Evolutionary conservation across 257 asterid genomes (phyloP).

Genomic region (Fraxinus excelsior): DNA sequence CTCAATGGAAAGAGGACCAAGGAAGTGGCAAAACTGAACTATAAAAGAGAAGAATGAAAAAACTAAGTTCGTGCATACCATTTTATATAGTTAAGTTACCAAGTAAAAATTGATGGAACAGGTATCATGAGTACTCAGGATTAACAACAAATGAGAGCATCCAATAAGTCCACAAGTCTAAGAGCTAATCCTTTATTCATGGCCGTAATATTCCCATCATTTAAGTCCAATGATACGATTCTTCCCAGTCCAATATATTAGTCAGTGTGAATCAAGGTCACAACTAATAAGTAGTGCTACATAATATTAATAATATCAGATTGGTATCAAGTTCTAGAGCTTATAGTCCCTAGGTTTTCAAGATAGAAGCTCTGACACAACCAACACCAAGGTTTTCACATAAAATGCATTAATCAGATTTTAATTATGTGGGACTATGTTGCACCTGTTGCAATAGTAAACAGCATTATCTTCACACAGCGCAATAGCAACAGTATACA

Average conservation of each 20-base stretch:
- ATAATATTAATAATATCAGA: background rate
- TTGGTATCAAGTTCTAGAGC: background rate
- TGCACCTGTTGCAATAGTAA: slow-evolving; percentile 83
- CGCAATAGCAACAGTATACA: slow-evolving; percentile 75
- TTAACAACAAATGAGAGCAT: background rate
- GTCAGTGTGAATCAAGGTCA: background rate
- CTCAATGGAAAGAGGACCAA: background rate
- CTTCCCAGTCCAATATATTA: background rate
- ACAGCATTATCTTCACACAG: slow-evolving; percentile 74
- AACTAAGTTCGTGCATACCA: background rate
- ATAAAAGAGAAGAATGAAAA: background rate
- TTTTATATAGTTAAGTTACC: slow-evolving; percentile 2
- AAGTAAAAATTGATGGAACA: slow-evolving; percentile 2
- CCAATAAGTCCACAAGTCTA: background rate
- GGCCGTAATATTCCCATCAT: background rate
- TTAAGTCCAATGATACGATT: background rate
- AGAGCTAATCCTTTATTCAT: background rate
- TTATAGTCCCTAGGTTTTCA: background rate
- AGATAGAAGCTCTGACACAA: background rate
- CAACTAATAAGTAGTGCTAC: background rate
- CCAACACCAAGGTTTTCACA: slow-evolving; percentile 1
- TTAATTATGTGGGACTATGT: slow-evolving; percentile 11
- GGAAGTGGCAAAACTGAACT: background rate
- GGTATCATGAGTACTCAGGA: slow-evolving; percentile 3
- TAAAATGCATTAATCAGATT: background rate